Base-by-base conservation (phyloP, 2,329 filamentous ascomycete species). In the Cordyceps sp. region DNA sequence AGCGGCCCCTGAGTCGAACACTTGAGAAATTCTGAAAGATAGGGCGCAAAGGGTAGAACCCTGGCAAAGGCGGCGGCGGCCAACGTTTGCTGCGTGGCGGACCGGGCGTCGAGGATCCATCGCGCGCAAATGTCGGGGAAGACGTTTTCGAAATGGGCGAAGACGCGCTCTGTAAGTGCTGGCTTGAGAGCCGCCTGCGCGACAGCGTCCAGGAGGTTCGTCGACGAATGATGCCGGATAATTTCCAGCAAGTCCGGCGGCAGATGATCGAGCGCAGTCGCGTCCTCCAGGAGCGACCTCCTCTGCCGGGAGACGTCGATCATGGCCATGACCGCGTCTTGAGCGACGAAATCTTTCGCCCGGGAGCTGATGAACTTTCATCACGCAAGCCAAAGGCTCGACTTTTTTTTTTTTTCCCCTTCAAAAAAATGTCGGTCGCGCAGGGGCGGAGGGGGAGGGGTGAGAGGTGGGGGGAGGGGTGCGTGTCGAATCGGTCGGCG, bases 81-180 rank as follows among this genome's bases (percentile, higher is more conserved):
- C 22, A 55, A 34, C 45, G 53, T 44, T 52, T 54, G 43, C 54
- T 53, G 42, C 45, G 51, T 33, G 39, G 53, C 47, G 26, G 49
- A 53, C 19, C 53, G 52, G 19, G 58, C 44, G 49, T 59, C 52
- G 45, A 64, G 61, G 28, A 79, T 61, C 84, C 84, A 93, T 60
- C 79, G 66, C 38, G 84, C 79, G 54, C 79, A 83, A 31, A 92
- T 63, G 53, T 94, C 86, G 43, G 83, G 72, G 45, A 90, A 82
- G 26, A 86, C 58, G 38, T 67, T 61, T 49, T 81, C 74, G 53
- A 86, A 85, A 46, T 79, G 68, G 41, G 69, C 61, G 47, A 90
- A 85, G 48, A 93, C 61, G 35, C 62, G 62, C 47, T 83, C 73
- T 45, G 83, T 88, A 52, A 73, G 67, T 55, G 63, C 60, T 43